Base-by-base conservation (phyloP, 495 filamentous ascomycete species). In the Hypoxylon perforatum region DNA sequence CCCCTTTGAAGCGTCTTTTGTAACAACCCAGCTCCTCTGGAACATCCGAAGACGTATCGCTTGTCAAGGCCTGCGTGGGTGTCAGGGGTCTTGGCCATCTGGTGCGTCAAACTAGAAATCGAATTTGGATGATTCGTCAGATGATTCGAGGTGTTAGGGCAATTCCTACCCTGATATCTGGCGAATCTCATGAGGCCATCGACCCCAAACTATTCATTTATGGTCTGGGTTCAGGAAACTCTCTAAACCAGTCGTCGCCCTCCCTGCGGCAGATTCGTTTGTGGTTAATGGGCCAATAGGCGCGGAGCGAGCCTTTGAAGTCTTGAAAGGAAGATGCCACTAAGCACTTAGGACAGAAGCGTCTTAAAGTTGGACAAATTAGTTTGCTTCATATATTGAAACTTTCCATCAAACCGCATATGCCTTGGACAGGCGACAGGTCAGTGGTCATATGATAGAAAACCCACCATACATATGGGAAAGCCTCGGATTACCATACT, bases 1-100 rank as follows among this genome's bases (percentile, higher is more conserved):
- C 54, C 72, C 78, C 73, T 77, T n/a, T 79, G 79, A 81, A 73
- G 80, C 78, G 79, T 58, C 59, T 76, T 73, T 61, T 81, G 79
- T 81, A 76, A 81, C 78, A 80, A 51, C 54, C 54, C 50, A 59
- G 53, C 65, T 62, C 56, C 57, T 72, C 71, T 78, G 74, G 74
- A 77, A 77, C 69, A 73, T 65, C 69, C 63, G 71, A 64, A 52
- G 65, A 78, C 74, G 69, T 55, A 22, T 62, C 49, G 60, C 28
- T 44, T 55, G 45, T 60, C 45, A 28, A 3, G 25, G 25, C 3
- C 25, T 28, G 7, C 25, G 50, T 61, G n/a, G 14, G 35, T 17
- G 55, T 55, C 65, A 59, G 60, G 65, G 65, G 52, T 67, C 23
- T 28, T 25, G 19, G 23, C 22, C 14, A 15, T 17, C n/a, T 42